Conservation (phyloP, 2,329 filamentous ascomycete genomes). For the Fusarium oligoseptatum region DNA sequence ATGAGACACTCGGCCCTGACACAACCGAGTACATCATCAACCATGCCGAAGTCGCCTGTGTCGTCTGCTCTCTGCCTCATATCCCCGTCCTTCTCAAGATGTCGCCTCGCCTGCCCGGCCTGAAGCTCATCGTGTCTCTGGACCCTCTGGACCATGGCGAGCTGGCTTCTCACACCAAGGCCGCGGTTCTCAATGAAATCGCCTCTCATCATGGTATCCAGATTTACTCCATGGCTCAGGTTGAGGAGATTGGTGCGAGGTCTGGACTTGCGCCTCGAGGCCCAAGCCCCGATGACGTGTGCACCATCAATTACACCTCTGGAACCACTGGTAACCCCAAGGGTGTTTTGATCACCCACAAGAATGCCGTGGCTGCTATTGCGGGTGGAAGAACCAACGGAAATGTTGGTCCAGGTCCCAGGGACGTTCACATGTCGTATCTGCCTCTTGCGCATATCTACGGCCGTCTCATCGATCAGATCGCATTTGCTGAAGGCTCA, state of each 20-base stretch:
- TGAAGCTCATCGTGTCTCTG: slow-evolving; percentile 90
- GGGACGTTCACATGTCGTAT: slow-evolving; percentile 84
- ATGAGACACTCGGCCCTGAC: slow-evolving; percentile 94
- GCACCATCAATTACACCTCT: slow-evolving; percentile 93
- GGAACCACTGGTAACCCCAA: slow-evolving; percentile 88
- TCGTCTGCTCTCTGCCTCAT: slow-evolving; percentile 84
- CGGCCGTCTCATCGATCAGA: slow-evolving; percentile 85
- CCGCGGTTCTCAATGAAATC: slow-evolving; percentile 79
- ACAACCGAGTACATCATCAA: slow-evolving; percentile 96
- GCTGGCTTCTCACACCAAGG: slow-evolving; percentile 81
- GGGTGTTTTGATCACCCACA: slow-evolving; percentile 86
- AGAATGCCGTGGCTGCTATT: slow-evolving; percentile 81
- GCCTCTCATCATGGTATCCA: slow-evolving; percentile 80
- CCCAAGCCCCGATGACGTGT: slow-evolving; percentile 79
- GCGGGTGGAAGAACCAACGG: slow-evolving; percentile 70
- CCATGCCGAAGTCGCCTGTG: slow-evolving; percentile 81
- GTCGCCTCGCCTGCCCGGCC: slow-evolving; percentile 77
- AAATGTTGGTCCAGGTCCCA: slow-evolving; percentile 58
- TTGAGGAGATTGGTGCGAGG: slow-evolving; percentile 83
- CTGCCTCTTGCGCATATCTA: slow-evolving; percentile 96
- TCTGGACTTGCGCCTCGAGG: slow-evolving; percentile 78
- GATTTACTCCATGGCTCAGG: slow-evolving; percentile 83
- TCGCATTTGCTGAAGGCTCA: slow-evolving; percentile 77
- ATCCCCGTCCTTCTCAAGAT: slow-evolving; percentile 86
- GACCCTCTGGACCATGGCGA: slow-evolving; percentile 88